Evolutionary conservation across 306 rosid species (phyloP), one percentile per base, ranked within the genome.

Genomic region (Inga oerstediana): DNA sequence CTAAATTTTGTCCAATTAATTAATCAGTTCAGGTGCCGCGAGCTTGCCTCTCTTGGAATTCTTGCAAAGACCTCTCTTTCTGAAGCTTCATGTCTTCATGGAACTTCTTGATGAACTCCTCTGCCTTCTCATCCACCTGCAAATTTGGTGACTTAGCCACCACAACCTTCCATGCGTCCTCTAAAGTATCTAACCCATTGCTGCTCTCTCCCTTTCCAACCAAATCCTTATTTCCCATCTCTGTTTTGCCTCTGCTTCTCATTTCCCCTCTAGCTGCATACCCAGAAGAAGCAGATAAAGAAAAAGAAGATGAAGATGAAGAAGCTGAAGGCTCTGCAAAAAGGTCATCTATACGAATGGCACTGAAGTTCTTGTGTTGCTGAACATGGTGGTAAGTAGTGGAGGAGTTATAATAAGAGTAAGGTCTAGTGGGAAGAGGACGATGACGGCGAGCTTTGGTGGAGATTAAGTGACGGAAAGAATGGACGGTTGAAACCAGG

Each of bases 321-420:
- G 75, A 5, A n/a, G 76, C 56, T 22, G 58, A 49, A 72, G 41
- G 76, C 59, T 87, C 88, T 1, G 77, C 83, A 82, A 85, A 90
- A 70, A 91, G 95, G 27, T 90, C 92, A 75, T 93, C 91, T 67
- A 95, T 87, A 84, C 75, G 88, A 79, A 93, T 83, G 5, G 91
- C 84, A 3, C 89, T 43, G 27, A 82, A 83, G 44, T 81, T 84
- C 80, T 83, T 64, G 71, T 52, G 37, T 20, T 52, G 37, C 22
- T 49, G 45, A 79, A 72, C 56, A 10, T 75, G 82, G 81, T 70
- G 22, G 72, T 80, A 51, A 75, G 82, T 48, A 69, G 85, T 75
- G 80, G 59, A n/a, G 82, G 78, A 68, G n/a, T 71, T 43, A 13
- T 44, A 22, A 6, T 82, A 46, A 8, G 81, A 46, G 17, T 30